Evolutionary conservation across 805 yeast species (phyloP), one percentile per base, ranked within the genome.

Genomic region (Saturnispora quitensis): DNA sequence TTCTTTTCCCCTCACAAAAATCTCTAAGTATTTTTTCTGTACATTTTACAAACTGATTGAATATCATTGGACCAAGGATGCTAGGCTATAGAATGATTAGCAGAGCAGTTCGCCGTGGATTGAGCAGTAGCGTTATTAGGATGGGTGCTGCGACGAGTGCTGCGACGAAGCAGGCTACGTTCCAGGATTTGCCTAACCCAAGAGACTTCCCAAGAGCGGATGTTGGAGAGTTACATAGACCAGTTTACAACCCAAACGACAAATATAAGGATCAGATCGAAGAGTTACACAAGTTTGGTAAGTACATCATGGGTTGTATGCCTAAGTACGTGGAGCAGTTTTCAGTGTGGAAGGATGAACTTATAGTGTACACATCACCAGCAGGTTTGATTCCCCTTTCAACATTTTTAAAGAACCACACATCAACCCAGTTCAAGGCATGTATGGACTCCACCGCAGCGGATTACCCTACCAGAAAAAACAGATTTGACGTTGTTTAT

Each of bases 261-360:
- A 76, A 80, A 64, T 86, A 81, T 70, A 72, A 72, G 61, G 86
- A 77, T 57, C 81, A 78, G 54, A 67, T 69, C 50, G 90, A 82
- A 63, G 88, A 84, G 58, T 74, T 87, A 55, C 95, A 86, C 72
- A 80, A 81, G 68, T 88, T 85, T 67, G 96, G 96, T 27, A 76
- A 79, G 51, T 88, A 88, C 64, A 66, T 88, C 57, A 83, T 84
- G 76, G 76, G 87, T 8, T 78, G 86, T 56, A 64, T 88, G 70
- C 96, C 96, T 46, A 88, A 86, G 68, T 86, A 72, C 63, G 76
- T 88, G 56, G 95, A 88, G 71, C 84, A 84, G 66, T 88, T 86
- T 61, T 74, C 87, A 5, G 96, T 88, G 47, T 88, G 95, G 96
- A 88, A 88, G 69, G 95, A 88, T 65, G 96, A 88, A 70, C 77